Evolutionary conservation across 495 filamentous ascomycete species (phyloP).

Genomic region (Saxophila tyrrhenica): DNA sequence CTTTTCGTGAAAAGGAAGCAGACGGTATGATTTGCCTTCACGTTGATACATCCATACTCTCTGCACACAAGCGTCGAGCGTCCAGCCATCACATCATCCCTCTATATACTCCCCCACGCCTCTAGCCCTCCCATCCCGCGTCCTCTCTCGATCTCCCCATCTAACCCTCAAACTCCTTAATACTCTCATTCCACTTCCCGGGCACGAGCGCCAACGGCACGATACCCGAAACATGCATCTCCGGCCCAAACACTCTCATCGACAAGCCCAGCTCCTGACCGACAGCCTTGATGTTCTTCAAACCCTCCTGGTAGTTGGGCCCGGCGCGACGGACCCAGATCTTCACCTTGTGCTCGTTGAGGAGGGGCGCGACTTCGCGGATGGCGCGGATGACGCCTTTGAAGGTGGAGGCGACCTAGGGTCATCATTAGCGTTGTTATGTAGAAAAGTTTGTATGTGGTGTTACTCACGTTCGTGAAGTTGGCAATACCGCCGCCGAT

Average conservation of each 20-base stretch:
- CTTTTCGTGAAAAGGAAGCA: too few relatives aligned
- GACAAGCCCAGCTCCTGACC: conserved; percentile 83
- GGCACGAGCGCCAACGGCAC: conserved; percentile 51
- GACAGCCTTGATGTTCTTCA: conserved; percentile 98
- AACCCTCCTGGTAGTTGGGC: conserved; percentile 98
- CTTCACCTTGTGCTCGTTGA: conserved; percentile 94
- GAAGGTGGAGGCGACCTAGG: conserved; percentile 86
- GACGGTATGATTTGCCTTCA: too few relatives aligned
- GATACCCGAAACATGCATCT: conserved; percentile 77
- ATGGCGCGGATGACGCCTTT: conserved; percentile 98
- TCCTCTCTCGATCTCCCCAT: too few relatives aligned
- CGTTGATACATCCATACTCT: too few relatives aligned
- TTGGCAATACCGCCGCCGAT: conserved; percentile 99
- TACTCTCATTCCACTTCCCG: conserved; percentile 41
- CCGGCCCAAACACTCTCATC: conserved; percentile 95
- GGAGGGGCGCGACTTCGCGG: conserved; percentile 71
- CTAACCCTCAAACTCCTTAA: conserved; percentile 36
- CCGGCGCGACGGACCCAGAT: conserved; percentile 99
- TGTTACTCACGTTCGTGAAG: conserved; percentile 68
- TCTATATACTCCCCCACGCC: too few relatives aligned
- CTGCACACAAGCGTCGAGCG: too few relatives aligned
- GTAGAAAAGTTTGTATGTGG: background rate
- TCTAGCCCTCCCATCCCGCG: too few relatives aligned
- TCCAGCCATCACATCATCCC: too few relatives aligned
- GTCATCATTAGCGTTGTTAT: conserved; percentile 48